These are phyloP conservation scores for Avena atlantica DNA, from an alignment of 176 grass and related monocot species.

Conservation along the genomic window DNA sequence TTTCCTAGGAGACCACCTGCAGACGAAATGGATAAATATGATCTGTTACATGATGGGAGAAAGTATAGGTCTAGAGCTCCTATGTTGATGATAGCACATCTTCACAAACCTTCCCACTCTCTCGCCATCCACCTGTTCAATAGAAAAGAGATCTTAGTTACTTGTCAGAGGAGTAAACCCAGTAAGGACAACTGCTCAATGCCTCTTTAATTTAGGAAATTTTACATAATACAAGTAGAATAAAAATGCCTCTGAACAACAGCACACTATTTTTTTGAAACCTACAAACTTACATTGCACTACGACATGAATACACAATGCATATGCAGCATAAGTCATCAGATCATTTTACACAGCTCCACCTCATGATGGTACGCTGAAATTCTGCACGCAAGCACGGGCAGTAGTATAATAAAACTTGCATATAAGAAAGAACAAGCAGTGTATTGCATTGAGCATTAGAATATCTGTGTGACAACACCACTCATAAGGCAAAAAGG, in stretches of 20 bases:
- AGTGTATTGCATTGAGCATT: not conserved
- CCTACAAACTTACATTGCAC: no score
- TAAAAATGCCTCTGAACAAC: not conserved
- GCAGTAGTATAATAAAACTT: not conserved
- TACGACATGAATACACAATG: no score
- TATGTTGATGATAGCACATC: constrained; percentile 20
- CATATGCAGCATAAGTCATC: no score
- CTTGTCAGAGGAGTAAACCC: constrained; percentile 19
- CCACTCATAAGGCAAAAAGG: not conserved
- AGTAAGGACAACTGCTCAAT: not conserved
- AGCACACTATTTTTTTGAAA: not conserved
- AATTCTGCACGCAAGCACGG: not conserved
- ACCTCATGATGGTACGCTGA: not conserved
- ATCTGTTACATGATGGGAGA: constrained; percentile 24
- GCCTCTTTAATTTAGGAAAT: not conserved
- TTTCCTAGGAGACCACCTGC: constrained; percentile 59
- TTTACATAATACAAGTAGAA: not conserved
- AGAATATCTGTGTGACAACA: not conserved
- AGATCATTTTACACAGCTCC: not conserved
- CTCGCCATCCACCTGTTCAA: constrained; percentile 49
- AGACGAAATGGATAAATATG: not conserved
- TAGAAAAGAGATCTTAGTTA: not conserved
- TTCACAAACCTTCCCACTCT: constrained; percentile 57
- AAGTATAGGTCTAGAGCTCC: not conserved
- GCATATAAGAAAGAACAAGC: not conserved